These are phyloP conservation scores for Raphidocelis subcapitata DNA, from an alignment of 139 green algal genomes.

Conservation along the genomic window DNA sequence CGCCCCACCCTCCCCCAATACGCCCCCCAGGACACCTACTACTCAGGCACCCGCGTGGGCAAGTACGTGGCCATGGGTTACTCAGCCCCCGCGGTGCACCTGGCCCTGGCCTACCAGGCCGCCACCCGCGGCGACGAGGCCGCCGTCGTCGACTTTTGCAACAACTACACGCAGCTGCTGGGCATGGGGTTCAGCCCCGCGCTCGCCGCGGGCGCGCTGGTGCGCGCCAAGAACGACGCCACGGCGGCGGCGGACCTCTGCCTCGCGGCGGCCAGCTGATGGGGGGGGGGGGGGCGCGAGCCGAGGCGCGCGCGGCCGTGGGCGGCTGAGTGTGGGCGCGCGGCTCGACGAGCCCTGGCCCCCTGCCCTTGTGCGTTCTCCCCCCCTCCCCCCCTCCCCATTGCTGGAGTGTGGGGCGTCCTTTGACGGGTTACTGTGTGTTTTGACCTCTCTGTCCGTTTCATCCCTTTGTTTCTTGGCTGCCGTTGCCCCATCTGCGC, in stretches of 20 bases:
- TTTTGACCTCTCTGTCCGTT: too few species aligned
- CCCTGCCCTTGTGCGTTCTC: too few species aligned
- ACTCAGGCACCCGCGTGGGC: conserved; percentile 14
- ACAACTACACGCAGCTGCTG: conserved; percentile 31
- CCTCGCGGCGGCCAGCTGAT: conserved; percentile 24
- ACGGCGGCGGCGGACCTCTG: conserved; percentile 29
- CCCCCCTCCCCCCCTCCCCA: too few species aligned
- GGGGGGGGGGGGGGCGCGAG: neutral
- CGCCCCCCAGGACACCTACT: conserved; percentile 13
- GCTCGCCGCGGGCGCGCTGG: conserved; percentile 37
- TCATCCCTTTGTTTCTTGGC: too few species aligned
- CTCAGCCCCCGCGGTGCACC: conserved; percentile 7
- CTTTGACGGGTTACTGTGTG: too few species aligned
- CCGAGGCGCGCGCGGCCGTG: too few species aligned
- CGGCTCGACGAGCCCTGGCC: too few species aligned
- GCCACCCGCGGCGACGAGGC: conserved; percentile 16
- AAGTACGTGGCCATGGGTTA: conserved; percentile 8
- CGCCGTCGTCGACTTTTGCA: conserved; percentile 23
- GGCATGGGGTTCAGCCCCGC: conserved; percentile 34
- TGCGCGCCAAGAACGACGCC: conserved; percentile 23
- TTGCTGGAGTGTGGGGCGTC: too few species aligned
- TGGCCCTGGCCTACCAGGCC: conserved; percentile 24
- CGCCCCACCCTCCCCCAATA: too few species aligned
- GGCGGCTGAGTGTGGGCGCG: too few species aligned
- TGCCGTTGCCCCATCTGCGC: too few species aligned